A percentile compares a stretch with the other conserved stretches of the same genome.
phyloP scores from a whole-genome alignment of 164 flowering plant species.

The Cinnamomum micranthum region DNA sequence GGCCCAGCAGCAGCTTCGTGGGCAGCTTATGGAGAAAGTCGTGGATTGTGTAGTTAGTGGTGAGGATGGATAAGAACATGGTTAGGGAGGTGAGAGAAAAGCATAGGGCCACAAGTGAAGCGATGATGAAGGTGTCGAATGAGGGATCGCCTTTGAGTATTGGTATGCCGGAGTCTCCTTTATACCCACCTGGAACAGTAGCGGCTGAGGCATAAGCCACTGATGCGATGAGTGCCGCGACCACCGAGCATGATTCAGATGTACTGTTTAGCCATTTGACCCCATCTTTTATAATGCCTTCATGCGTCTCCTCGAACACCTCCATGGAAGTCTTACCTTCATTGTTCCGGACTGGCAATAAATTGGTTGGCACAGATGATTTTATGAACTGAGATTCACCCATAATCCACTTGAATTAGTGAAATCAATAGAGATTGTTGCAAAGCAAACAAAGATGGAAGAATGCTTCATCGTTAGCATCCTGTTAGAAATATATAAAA shows the following conservation, averaged over 20 bases:
- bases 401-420: not conserved
- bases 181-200: slow-evolving; percentile 2
- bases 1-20: slow-evolving; percentile 12
- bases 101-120: slow-evolving; percentile 22
- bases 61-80: slow-evolving; percentile 23
- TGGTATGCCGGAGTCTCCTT: slow-evolving; percentile 1
- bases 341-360: not conserved
- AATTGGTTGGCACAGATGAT: slow-evolving; percentile 1
- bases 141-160: slow-evolving; percentile 11
- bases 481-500: too few species aligned
- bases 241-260: slow-evolving; percentile 5
- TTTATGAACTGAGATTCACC: slow-evolving; percentile 3
- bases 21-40: slow-evolving; percentile 14
- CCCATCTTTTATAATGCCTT: not conserved
- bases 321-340: not conserved
- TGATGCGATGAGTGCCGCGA: slow-evolving; percentile 11
- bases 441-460: not conserved
- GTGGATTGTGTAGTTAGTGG: slow-evolving; percentile 11
- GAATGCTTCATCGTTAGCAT: not conserved
- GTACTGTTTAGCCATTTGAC: slow-evolving; percentile 6
- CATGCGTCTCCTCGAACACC: slow-evolving; percentile 3
- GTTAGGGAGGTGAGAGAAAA: slow-evolving; percentile 20
- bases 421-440: not conserved
- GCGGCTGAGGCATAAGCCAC: slow-evolving; percentile 5
- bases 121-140: slow-evolving; percentile 18